A percentile compares a stretch with the other conserved stretches of the same genome.
These are phyloP conservation scores for Ramularia endophylla DNA, from an alignment of 2,329 filamentous ascomycete genomes.

Conservation along the genomic window DNA sequence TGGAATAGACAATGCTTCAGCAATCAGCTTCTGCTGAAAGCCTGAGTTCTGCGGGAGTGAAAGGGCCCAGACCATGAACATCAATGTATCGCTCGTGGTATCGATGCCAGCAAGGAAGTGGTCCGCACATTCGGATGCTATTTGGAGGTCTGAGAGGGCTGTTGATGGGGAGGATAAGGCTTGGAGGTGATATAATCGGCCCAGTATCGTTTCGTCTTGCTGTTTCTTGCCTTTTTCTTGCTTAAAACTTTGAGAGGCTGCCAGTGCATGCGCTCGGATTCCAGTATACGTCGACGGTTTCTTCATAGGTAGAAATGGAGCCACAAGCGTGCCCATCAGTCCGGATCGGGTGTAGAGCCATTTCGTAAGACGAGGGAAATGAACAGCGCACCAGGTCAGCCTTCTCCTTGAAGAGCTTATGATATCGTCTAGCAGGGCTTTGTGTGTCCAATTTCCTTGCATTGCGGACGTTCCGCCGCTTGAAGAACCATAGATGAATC, in stretches of 20 bases:
- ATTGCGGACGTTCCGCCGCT: conserved; percentile 42
- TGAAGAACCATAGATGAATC: conserved; percentile 45
- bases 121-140: conserved; percentile 50
- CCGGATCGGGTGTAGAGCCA: conserved; percentile 46
- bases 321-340: conserved; percentile 32
- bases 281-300: conserved; percentile 48
- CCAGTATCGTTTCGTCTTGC: conserved; percentile 34
- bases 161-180: not conserved
- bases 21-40: conserved; percentile 42
- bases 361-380: conserved; percentile 40
- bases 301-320: conserved; percentile 43
- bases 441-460: conserved; percentile 33
- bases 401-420: conserved; percentile 41
- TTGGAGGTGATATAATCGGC: conserved; percentile 30
- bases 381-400: conserved; percentile 47
- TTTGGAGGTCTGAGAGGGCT: conserved; percentile 39
- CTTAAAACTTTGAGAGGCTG: conserved; percentile 25
- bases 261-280: conserved; percentile 41
- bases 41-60: conserved; percentile 38
- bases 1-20: conserved; percentile 34
- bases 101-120: conserved; percentile 51
- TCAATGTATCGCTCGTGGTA: conserved; percentile 48
- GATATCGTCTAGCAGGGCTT: conserved; percentile 44
- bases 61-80: conserved; percentile 47
- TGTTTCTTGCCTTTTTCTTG: no score